Base-by-base conservation (phyloP, 352 stramenopile genomes). In the Phytophthora cajani region DNA sequence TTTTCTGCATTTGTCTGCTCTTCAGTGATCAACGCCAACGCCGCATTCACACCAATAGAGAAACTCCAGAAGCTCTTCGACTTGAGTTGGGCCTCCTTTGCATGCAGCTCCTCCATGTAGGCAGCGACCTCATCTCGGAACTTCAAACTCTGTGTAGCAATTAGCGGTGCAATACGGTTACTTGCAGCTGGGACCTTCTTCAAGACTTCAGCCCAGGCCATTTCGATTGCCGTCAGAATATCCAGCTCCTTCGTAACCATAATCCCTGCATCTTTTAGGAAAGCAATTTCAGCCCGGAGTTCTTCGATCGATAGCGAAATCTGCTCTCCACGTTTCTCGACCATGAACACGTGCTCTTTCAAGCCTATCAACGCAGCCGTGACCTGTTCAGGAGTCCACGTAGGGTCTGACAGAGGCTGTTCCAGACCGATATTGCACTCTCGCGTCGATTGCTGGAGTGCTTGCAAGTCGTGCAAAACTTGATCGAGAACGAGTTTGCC, bases 41-140 rank as follows among this genome's bases (percentile, higher is more conserved):
- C 85, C 2, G 54, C 52, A 16, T 71, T 74, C 0, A 86, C 67
- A 23, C 84, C 86, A 51, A 89, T 57, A 16, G 62, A 70, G 62
- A 85, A 93, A 14, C 32, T 66, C 88, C 88, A 95, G 58, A 95
- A 94, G 7, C 58, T 47, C 67, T 89, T 90, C 0, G 59, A 51
- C 40, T 87, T 84, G 1, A 95, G 67, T 14, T 78, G 60, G 0
- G 52, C n/a, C 30, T 92, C 82, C 53, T 93, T 88, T 23, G 32
- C 21, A 14, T 89, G 77, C 5, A 99, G 69, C 33, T 86, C 75
- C 32, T 91, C 85, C 46, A 95, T 67, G 74, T 98, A 99, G 0
- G 46, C 72, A 42, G 85, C 77, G 36, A 99, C 82, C 58, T 98
- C 90, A 40, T 74, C 74, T 16, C 73, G 84, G 59, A 90, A 89